Conservation (phyloP, 257 asterid genomes). For the Lithospermum erythrorhizon region DNA sequence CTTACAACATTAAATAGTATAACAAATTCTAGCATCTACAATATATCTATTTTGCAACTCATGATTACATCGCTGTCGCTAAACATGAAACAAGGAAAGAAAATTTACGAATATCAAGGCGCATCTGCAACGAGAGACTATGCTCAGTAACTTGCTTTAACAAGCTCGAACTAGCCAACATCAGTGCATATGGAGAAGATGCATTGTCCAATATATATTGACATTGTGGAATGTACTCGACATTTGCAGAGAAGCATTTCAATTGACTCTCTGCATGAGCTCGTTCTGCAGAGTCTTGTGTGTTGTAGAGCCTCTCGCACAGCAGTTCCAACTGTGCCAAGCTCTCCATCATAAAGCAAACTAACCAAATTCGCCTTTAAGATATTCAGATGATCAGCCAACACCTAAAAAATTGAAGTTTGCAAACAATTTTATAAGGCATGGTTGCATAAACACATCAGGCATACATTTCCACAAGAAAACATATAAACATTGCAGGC, state of each 20-base stretch:
- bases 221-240: conserved; percentile 91
- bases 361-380: conserved; percentile 8
- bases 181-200: conserved; percentile 90
- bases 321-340: conserved; percentile 88
- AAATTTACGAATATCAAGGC: conserved; percentile 94
- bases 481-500: not conserved
- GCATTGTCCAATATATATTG: conserved; percentile 98
- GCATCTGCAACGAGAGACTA: conserved; percentile 86
- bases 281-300: conserved; percentile 91
- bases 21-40: not conserved
- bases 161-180: conserved; percentile 99
- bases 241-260: conserved; percentile 88
- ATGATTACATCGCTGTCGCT: not conserved
- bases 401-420: conserved; percentile 15
- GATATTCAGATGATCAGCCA: conserved; percentile 13
- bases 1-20: conserved; percentile 7
- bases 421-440: conserved; percentile 11
- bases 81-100: conserved; percentile 19
- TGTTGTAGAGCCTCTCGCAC: conserved; percentile 96
- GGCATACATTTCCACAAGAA: not conserved
- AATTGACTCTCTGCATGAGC: conserved; percentile 94
- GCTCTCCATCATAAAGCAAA: conserved; percentile 67
- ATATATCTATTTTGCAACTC: not conserved
- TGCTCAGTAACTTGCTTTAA: conserved; percentile 99
- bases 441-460: conserved; percentile 10